Conservation (phyloP, 192 early-diverging fungal genomes). For the Podila epicladia region DNA sequence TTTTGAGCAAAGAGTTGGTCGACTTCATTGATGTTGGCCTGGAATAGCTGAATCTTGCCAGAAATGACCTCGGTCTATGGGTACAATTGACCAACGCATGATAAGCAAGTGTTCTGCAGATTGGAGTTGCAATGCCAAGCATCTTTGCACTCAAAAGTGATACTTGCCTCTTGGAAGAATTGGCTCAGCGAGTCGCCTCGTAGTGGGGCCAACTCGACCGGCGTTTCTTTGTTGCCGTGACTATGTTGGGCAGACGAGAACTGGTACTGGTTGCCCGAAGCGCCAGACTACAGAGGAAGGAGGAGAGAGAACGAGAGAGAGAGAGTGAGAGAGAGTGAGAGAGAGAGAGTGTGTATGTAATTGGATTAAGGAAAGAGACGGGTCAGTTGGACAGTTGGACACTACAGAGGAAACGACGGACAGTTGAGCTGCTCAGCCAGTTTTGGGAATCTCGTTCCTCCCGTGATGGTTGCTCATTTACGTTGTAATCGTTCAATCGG, state of each 20-base stretch:
- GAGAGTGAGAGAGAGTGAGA: too few species aligned
- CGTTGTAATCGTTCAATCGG: constrained; percentile 47
- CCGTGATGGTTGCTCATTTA: neutral
- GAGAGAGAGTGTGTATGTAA: too few species aligned
- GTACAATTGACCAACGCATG: too few species aligned
- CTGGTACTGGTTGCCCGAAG: constrained; percentile 5
- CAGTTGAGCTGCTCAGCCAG: neutral
- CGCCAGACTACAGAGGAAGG: neutral
- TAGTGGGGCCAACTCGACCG: constrained; percentile 41
- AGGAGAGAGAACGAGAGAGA: too few species aligned
- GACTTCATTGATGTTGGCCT: constrained; percentile 32
- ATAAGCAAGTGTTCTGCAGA: too few species aligned
- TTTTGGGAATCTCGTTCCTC: neutral
- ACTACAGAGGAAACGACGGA: neutral
- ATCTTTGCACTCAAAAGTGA: too few species aligned
- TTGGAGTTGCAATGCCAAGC: too few species aligned
- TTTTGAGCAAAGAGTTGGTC: constrained; percentile 41
- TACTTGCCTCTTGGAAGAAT: constrained; percentile 44
- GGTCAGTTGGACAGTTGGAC: neutral
- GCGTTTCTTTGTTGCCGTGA: constrained; percentile 1
- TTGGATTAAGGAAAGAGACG: neutral
- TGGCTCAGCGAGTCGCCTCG: constrained; percentile 30
- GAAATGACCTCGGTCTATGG: constrained; percentile 45
- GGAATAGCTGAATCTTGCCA: constrained; percentile 46
- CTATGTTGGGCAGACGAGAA: constrained; percentile 6